These are phyloP conservation scores for Rhizopogon sp. DNA, from an alignment of 768 basidiomycete species.

Conservation along the genomic window DNA sequence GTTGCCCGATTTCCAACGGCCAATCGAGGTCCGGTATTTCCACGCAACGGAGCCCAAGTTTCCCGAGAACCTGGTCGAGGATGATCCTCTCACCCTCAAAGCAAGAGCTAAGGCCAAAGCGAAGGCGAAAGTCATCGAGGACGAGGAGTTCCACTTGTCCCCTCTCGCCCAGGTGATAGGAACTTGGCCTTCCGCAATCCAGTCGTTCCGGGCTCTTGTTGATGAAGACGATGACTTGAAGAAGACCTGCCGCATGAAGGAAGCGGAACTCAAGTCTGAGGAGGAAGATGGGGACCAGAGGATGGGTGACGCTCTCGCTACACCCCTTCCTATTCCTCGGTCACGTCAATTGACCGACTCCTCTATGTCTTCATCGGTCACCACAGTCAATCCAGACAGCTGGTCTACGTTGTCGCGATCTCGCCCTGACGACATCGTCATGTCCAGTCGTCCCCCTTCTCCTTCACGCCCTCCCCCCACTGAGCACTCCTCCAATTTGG, in stretches of 20 bases:
- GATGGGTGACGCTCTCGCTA: background rate
- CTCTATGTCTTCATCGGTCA: background rate
- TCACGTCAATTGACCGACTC: background rate
- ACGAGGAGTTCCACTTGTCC: slow-evolving; percentile 27
- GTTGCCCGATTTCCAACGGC: slow-evolving; percentile 8
- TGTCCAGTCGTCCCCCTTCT: slow-evolving; percentile 13
- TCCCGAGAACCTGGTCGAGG: slow-evolving; percentile 4
- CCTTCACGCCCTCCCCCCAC: slow-evolving; percentile 22
- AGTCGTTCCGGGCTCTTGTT: slow-evolving; percentile 23
- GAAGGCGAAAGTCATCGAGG: slow-evolving; percentile 21
- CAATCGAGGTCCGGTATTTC: slow-evolving; percentile 18
- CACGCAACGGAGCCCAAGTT: slow-evolving; percentile 18
- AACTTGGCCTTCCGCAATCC: slow-evolving; percentile 22
- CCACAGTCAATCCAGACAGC: background rate
- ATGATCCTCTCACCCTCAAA: slow-evolving; percentile 10
- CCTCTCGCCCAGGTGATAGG: slow-evolving; percentile 22
- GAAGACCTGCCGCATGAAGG: slow-evolving; percentile 12
- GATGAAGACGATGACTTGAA: slow-evolving; percentile 25
- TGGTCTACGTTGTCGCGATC: slow-evolving; percentile 11
- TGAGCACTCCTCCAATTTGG: slow-evolving; percentile 21
- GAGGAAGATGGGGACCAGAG: background rate
- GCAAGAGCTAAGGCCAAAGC: slow-evolving; percentile 5
- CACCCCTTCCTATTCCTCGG: slow-evolving; percentile 18
- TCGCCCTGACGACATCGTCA: slow-evolving; percentile 11
- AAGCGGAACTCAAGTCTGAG: background rate